Evolutionary conservation across 164 flowering plant genomes (phyloP).

Genomic region (Stephania yunnanensis): DNA sequence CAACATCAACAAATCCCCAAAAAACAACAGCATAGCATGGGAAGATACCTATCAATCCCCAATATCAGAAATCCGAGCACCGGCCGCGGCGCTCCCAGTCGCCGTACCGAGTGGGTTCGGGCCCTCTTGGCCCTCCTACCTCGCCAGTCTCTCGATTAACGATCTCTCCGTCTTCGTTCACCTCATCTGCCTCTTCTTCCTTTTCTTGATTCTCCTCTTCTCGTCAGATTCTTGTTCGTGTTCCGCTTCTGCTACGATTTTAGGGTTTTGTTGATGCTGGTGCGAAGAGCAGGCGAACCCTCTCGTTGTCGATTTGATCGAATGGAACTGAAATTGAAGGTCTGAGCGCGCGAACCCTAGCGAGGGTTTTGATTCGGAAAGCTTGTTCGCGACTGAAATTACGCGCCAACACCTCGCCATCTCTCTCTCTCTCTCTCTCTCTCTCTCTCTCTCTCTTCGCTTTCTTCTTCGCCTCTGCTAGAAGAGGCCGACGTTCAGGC

Average conservation of each 20-base stretch:
- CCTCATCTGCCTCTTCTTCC: slow-evolving; percentile 9
- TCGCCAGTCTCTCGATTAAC: slow-evolving; percentile 44
- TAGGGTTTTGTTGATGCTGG: slow-evolving; percentile 7
- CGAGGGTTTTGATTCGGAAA: slow-evolving; percentile 8
- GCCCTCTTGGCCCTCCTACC: slow-evolving; percentile 60
- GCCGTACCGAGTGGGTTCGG: slow-evolving; percentile 63
- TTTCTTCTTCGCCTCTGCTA: neutral
- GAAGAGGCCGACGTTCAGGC: neutral
- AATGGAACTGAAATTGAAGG: neutral
- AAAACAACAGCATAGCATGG: neutral
- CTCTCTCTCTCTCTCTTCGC: neutral
- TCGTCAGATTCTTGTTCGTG: neutral
- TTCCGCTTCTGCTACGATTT: slow-evolving; percentile 19
- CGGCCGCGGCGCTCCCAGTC: slow-evolving; percentile 71
- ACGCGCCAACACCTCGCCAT: slow-evolving; percentile 17
- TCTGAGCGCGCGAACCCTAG: slow-evolving; percentile 1
- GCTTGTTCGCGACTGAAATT: slow-evolving; percentile 13
- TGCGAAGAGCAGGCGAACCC: slow-evolving; percentile 16
- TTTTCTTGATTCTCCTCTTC: neutral
- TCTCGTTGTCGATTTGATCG: slow-evolving; percentile 2
- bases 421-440: slow-evolving; percentile 6
- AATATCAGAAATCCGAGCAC: slow-evolving; percentile 52
- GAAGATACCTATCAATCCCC: neutral
- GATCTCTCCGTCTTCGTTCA: slow-evolving; percentile 9
- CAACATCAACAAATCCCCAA: neutral